These are phyloP conservation scores for Globisporangium nodosum DNA, from an alignment of 352 stramenopile species.

Conservation along the genomic window DNA sequence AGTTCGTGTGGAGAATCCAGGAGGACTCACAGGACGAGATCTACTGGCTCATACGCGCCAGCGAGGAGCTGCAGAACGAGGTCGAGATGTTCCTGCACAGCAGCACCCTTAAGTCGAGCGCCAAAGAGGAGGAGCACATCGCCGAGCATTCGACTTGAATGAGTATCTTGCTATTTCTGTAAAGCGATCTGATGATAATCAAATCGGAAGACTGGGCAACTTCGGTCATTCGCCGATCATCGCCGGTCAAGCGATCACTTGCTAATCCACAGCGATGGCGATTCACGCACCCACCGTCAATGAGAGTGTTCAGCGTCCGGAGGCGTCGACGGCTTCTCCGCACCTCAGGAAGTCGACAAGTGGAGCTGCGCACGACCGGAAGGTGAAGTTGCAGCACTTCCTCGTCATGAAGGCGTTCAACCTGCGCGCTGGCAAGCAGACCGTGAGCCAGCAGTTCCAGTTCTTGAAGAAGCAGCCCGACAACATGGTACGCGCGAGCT, in stretches of 20 bases:
- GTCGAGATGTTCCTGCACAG: slow-evolving; percentile 53
- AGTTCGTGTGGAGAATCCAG: slow-evolving; percentile 49
- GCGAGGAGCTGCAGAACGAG: slow-evolving; percentile 52
- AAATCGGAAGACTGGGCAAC: too few relatives aligned
- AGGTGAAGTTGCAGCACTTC: slow-evolving; percentile 72
- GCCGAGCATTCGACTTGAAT: slow-evolving; percentile 24
- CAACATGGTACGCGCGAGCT: slow-evolving; percentile 6
- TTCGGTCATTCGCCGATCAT: too few relatives aligned
- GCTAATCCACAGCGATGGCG: slow-evolving; percentile 5
- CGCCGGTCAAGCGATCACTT: not conserved
- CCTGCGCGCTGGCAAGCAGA: slow-evolving; percentile 45
- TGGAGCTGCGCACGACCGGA: slow-evolving; percentile 18
- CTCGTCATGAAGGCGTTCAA: slow-evolving; percentile 82
- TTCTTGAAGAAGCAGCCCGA: slow-evolving; percentile 28
- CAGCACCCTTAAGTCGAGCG: slow-evolving; percentile 58
- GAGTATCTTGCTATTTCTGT: too few relatives aligned
- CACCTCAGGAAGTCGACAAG: slow-evolving; percentile 1
- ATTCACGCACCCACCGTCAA: not conserved
- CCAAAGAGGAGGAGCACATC: slow-evolving; percentile 54
- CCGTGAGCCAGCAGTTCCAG: slow-evolving; percentile 64
- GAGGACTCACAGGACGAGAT: slow-evolving; percentile 61
- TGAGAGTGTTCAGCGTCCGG: not conserved
- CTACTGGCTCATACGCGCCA: slow-evolving; percentile 48
- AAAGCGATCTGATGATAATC: not conserved
- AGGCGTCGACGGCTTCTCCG: not conserved